Percentiles rank a stretch among this genome's conserved stretches.
Conservation (phyloP, 2,329 filamentous ascomycete species). For the Capronia epimyces region DNA sequence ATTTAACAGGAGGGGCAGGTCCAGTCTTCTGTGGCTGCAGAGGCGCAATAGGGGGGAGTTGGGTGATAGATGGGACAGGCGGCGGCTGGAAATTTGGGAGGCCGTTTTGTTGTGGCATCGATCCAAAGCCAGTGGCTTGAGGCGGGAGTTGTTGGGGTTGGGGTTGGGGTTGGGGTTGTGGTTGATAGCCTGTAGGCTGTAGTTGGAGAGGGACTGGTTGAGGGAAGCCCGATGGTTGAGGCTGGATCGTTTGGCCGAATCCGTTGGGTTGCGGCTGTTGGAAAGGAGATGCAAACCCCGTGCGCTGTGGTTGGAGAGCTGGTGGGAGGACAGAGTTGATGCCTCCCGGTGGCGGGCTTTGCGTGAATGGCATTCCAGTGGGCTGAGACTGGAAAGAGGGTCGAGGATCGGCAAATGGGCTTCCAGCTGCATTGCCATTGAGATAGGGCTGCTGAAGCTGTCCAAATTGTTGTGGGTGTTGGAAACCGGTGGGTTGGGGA, state of each 20-base stretch:
- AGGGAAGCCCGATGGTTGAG: slow-evolving; percentile 59
- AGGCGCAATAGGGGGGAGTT: slow-evolving; percentile 55
- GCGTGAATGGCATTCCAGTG: slow-evolving; percentile 49
- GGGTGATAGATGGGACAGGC: slow-evolving; percentile 53
- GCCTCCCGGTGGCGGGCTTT: slow-evolving; percentile 46
- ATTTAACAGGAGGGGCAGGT: slow-evolving; percentile 79
- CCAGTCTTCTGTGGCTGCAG: slow-evolving; percentile 74
- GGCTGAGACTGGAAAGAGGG: slow-evolving; percentile 47
- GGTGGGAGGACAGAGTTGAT: slow-evolving; percentile 51
- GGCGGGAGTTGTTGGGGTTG: slow-evolving; percentile 24
- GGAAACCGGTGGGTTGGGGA: slow-evolving; percentile 46
- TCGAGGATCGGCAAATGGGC: slow-evolving; percentile 52
- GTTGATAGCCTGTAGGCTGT: slow-evolving; percentile 54
- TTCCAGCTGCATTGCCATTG: slow-evolving; percentile 40
- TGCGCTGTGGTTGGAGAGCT: slow-evolving; percentile 44
- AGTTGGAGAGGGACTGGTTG: neutral
- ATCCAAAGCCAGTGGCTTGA: slow-evolving; percentile 24
- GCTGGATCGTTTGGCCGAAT: slow-evolving; percentile 44
- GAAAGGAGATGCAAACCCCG: slow-evolving; percentile 39
- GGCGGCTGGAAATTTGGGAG: slow-evolving; percentile 49
- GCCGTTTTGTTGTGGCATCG: slow-evolving; percentile 44
- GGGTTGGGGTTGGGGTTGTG: slow-evolving; percentile 22
- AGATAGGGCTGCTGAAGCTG: slow-evolving; percentile 48
- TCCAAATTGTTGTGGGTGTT: slow-evolving; percentile 49
- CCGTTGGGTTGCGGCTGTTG: slow-evolving; percentile 45